These are phyloP conservation scores for Podaxis sp. DNA, from an alignment of 768 basidiomycete species.

Conservation along the genomic window DNA sequence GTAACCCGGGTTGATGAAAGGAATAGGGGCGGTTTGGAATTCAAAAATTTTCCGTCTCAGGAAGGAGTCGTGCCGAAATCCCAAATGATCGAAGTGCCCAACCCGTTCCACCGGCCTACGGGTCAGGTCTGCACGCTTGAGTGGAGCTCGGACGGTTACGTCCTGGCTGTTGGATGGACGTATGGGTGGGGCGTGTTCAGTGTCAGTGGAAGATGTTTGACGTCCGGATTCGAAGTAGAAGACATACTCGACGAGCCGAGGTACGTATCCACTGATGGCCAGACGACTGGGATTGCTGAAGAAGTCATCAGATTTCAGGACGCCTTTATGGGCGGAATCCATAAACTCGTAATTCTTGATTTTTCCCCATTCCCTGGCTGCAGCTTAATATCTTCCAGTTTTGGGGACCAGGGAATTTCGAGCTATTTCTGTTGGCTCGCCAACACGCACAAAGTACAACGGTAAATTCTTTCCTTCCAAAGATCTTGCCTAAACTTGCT, in stretches of 20 bases:
- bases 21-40: conserved; percentile 63
- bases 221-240: conserved; percentile 72
- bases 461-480: neutral
- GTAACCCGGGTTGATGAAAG: conserved; percentile 2
- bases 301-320: conserved; percentile 62
- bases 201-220: conserved; percentile 84
- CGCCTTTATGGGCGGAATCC: conserved; percentile 80
- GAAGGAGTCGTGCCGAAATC: conserved; percentile 58
- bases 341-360: conserved; percentile 56
- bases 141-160: conserved; percentile 97
- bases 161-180: conserved; percentile 89
- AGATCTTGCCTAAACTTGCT: conserved; percentile 2
- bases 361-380: neutral
- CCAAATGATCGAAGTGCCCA: conserved; percentile 62
- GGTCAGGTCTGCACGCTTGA: conserved; percentile 71
- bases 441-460: conserved; percentile 50
- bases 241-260: conserved; percentile 57
- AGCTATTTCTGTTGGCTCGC: conserved; percentile 74
- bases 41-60: conserved; percentile 67
- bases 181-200: conserved; percentile 90
- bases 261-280: conserved; percentile 28
- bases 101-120: conserved; percentile 53
- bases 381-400: conserved; percentile 51
- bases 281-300: neutral
- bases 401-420: conserved; percentile 92